Percentiles rank a stretch among this genome's conserved stretches.
Evolutionary conservation across 164 flowering plant species (phyloP).

Genomic region (Magnolia changhungtana): DNA sequence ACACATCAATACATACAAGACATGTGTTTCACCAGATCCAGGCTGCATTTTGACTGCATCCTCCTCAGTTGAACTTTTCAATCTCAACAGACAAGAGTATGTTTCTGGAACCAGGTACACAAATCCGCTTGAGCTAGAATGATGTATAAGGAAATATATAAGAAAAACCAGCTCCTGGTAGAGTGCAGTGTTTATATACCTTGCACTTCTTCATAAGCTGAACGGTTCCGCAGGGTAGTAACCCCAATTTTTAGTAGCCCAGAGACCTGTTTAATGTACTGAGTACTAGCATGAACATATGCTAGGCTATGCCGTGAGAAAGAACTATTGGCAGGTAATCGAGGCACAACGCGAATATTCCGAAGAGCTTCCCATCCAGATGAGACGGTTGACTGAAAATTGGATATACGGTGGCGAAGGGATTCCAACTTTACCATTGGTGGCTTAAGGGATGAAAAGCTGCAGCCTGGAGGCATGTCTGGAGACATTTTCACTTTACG

Average conservation of each 20-base stretch:
- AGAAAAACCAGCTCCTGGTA: neutral
- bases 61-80: slow-evolving; percentile 77
- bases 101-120: slow-evolving; percentile 45
- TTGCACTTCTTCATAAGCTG: slow-evolving; percentile 72
- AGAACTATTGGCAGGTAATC: slow-evolving; percentile 53
- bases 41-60: slow-evolving; percentile 78
- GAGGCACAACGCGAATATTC: slow-evolving; percentile 47
- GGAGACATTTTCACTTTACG: slow-evolving; percentile 72
- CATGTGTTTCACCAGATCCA: slow-evolving; percentile 89
- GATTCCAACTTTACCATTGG: slow-evolving; percentile 50
- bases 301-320: slow-evolving; percentile 74
- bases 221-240: slow-evolving; percentile 61
- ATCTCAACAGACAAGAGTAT: slow-evolving; percentile 62
- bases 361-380: slow-evolving; percentile 71
- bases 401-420: slow-evolving; percentile 38
- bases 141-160: neutral
- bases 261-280: slow-evolving; percentile 80
- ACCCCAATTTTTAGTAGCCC: slow-evolving; percentile 76
- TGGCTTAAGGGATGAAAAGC: slow-evolving; percentile 47
- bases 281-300: slow-evolving; percentile 77
- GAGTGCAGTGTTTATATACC: slow-evolving; percentile 40
- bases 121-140: neutral
- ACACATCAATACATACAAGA: slow-evolving; percentile 61
- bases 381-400: slow-evolving; percentile 46
- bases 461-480: slow-evolving; percentile 87